Conservation (phyloP, 2,329 filamentous ascomycete species). For the Arthrobotrys iridis region DNA sequence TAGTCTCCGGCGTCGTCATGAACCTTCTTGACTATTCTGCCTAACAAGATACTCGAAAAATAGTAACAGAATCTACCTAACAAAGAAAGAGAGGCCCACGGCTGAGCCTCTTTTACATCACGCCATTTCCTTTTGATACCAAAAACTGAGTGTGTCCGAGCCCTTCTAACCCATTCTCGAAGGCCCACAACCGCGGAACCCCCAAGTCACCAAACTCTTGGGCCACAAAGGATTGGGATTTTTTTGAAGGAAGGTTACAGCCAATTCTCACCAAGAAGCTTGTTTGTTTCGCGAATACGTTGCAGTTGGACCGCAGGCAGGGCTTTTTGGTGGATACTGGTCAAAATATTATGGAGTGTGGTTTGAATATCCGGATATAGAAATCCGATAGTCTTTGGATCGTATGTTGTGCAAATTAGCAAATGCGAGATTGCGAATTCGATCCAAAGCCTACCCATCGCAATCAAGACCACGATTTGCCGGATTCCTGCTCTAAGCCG, state of each 20-base stretch:
- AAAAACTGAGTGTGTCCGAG: conserved; percentile 1
- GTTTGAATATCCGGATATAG: background rate
- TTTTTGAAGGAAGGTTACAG: conserved; percentile 11
- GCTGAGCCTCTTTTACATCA: conserved; percentile 25
- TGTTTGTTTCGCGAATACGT: background rate
- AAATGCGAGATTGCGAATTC: conserved; percentile 6
- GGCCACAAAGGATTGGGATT: conserved; percentile 1
- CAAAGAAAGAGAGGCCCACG: background rate
- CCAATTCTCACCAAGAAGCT: conserved; percentile 2
- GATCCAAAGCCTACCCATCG: background rate
- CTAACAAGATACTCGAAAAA: conserved; percentile 17
- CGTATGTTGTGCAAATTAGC: background rate
- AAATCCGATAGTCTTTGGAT: background rate
- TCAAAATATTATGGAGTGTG: background rate
- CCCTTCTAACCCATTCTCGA: background rate
- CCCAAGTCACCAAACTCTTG: background rate
- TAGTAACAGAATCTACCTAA: conserved; percentile 17
- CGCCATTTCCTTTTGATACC: conserved; percentile 32
- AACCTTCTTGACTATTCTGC: background rate
- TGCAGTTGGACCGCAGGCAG: background rate
- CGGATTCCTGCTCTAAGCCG: background rate
- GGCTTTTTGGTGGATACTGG: background rate
- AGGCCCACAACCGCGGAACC: background rate
- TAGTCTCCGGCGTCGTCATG: conserved; percentile 3
- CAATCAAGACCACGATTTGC: background rate